phyloP scores from a whole-genome alignment of 345 rosid genomes.

The Capsella bursapastoris region DNA sequence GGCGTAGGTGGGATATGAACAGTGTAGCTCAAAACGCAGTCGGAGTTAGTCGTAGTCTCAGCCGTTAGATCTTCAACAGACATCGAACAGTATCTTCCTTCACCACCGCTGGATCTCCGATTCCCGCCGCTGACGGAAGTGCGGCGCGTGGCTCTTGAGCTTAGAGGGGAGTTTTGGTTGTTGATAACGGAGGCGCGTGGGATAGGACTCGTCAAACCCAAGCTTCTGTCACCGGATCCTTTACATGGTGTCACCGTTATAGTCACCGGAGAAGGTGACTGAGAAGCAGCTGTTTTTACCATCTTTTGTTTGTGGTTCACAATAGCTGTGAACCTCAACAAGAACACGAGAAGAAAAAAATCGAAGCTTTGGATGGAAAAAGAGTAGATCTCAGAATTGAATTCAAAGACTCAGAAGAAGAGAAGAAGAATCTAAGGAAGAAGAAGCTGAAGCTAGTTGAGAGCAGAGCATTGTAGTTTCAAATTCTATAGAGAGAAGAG shows the following conservation, averaged over 20 bases:
- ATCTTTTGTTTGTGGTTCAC: conserved; percentile 10
- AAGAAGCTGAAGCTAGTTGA: conserved; percentile 37
- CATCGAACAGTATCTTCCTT: conserved; percentile 63
- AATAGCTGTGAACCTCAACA: background rate
- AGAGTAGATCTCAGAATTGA: conserved; percentile 13
- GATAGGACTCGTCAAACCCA: conserved; percentile 71
- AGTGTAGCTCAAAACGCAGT: conserved; percentile 61
- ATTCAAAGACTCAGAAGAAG: background rate
- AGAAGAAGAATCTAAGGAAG: conserved; percentile 25
- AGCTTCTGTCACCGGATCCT: conserved; percentile 68
- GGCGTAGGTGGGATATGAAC: conserved; percentile 86
- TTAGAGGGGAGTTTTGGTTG: conserved; percentile 67
- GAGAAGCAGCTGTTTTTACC: conserved; percentile 63
- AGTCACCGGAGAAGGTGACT: conserved; percentile 71
- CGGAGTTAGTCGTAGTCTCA: conserved; percentile 48
- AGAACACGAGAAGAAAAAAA: background rate
- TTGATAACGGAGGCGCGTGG: conserved; percentile 61
- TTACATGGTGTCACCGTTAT: conserved; percentile 74
- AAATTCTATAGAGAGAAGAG: conserved; percentile 18
- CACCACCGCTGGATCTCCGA: conserved; percentile 50
- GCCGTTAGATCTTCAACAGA: conserved; percentile 54
- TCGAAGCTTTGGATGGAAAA: conserved; percentile 1
- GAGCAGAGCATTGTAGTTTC: conserved; percentile 39
- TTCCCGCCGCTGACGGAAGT: conserved; percentile 52
- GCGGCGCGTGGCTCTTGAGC: conserved; percentile 50